Percentiles rank a stretch among this genome's conserved stretches.
Evolutionary conservation across 1,139 yeast species (phyloP).

Genomic region (Taiozyma sp.): DNA sequence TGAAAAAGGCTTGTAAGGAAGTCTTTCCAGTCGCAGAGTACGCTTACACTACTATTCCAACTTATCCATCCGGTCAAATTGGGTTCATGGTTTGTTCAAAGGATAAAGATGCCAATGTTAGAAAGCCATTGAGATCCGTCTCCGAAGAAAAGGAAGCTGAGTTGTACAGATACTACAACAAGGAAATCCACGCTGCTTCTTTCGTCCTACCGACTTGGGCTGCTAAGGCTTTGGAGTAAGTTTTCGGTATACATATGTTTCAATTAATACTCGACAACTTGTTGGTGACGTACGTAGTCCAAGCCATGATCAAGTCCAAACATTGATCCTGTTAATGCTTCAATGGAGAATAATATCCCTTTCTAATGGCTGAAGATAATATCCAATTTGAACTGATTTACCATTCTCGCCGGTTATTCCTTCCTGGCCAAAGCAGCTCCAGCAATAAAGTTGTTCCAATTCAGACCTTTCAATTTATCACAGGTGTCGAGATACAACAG

Average conservation of each 20-base stretch:
- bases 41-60: conserved; percentile 86
- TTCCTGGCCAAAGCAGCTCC: no score
- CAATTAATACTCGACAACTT: neutral
- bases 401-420: no score
- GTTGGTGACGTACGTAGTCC: neutral
- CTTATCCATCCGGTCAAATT: conserved; percentile 91
- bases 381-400: no score
- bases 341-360: no score
- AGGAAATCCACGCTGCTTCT: conserved; percentile 75
- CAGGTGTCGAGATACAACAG: no score
- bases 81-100: conserved; percentile 93
- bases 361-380: no score
- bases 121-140: conserved; percentile 64
- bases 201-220: conserved; percentile 91
- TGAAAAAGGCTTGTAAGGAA: conserved; percentile 68
- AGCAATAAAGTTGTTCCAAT: no score
- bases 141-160: conserved; percentile 56
- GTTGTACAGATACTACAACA: conserved; percentile 75
- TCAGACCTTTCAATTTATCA: no score
- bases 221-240: conserved; percentile 33
- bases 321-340: no score
- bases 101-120: conserved; percentile 58
- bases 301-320: neutral
- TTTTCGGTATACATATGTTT: neutral
- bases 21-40: conserved; percentile 89